Evolutionary conservation across 371 early-diverging fungal species (phyloP).

Genomic region (Rhizopus stolonifer): DNA sequence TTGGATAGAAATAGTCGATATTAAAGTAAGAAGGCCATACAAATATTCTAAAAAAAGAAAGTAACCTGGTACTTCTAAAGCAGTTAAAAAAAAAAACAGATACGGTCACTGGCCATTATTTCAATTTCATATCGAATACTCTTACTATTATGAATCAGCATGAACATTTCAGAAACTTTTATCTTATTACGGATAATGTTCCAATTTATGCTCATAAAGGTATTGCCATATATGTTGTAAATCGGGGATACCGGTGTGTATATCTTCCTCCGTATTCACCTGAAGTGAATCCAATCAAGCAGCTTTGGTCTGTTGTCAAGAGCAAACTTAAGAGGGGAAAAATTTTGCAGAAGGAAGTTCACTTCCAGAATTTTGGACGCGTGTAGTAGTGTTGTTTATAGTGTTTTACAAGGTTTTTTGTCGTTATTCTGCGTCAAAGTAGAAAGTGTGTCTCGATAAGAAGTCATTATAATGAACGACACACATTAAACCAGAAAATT

Average conservation of each 20-base stretch:
- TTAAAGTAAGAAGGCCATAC: neutral
- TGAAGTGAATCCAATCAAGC: constrained; percentile 17
- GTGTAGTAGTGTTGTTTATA: constrained; percentile 1
- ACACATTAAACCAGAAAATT: too few relatives aligned
- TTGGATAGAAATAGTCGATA: too few relatives aligned
- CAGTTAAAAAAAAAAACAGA: too few relatives aligned
- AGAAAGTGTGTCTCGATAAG: too few relatives aligned
- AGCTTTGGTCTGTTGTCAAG: constrained; percentile 20
- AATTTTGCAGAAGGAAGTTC: constrained; percentile 6
- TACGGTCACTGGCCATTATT: constrained; percentile 14
- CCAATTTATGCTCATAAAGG: constrained; percentile 14
- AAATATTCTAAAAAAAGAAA: neutral
- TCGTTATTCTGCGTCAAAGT: too few relatives aligned
- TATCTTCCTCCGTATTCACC: constrained; percentile 5
- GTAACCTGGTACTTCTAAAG: too few relatives aligned
- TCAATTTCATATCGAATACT: constrained; percentile 12
- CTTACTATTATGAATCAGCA: constrained; percentile 22
- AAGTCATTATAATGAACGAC: too few relatives aligned
- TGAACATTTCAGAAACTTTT: constrained; percentile 14
- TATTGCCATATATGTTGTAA: constrained; percentile 7
- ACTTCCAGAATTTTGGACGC: constrained; percentile 9
- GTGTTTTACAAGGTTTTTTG: too few relatives aligned
- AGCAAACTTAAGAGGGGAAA: constrained; percentile 14
- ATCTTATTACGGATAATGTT: constrained; percentile 21
- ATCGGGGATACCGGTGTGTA: constrained; percentile 1